Conservation (phyloP, 2,329 filamentous ascomycete genomes). For the Xylaria sp. region DNA sequence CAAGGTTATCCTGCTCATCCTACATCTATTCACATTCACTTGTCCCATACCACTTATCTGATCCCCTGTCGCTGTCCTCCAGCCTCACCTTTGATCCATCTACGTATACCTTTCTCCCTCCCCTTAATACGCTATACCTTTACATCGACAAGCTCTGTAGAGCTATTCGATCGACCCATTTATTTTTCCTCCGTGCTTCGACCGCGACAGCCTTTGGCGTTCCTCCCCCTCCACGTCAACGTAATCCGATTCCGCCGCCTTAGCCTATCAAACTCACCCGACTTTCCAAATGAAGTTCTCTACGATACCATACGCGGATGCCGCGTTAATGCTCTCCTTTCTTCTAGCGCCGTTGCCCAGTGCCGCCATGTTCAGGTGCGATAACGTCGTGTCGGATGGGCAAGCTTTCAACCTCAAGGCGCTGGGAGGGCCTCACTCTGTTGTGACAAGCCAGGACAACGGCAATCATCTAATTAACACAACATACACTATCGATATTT, state of each 20-base stretch:
- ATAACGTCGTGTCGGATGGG: slow-evolving; percentile 62
- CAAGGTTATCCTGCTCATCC: neutral
- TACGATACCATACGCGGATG: slow-evolving; percentile 42
- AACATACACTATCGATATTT: slow-evolving; percentile 83
- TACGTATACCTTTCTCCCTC: neutral
- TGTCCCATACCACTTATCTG: neutral
- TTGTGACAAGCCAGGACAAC: slow-evolving; percentile 63
- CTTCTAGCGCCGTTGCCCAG: slow-evolving; percentile 46
- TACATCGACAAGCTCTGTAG: neutral
- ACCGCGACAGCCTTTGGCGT: neutral
- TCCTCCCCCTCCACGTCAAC: neutral
- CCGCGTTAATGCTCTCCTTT: slow-evolving; percentile 46
- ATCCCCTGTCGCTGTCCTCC: slow-evolving; percentile 1
- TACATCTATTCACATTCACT: neutral
- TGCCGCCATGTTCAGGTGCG: slow-evolving; percentile 64
- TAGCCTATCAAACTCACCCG: neutral
- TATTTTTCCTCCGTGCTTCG: neutral
- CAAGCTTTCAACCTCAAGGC: slow-evolving; percentile 67
- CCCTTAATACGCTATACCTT: neutral
- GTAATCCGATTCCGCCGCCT: neutral
- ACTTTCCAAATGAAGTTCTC: slow-evolving; percentile 47
- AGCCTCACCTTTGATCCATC: slow-evolving; percentile 1
- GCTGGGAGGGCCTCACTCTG: slow-evolving; percentile 71
- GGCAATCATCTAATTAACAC: slow-evolving; percentile 68
- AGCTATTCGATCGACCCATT: neutral